Evolutionary conservation across 2,329 filamentous ascomycete species (phyloP), one percentile per base, ranked within the genome.

Genomic region (Cyanodermella asteris): DNA sequence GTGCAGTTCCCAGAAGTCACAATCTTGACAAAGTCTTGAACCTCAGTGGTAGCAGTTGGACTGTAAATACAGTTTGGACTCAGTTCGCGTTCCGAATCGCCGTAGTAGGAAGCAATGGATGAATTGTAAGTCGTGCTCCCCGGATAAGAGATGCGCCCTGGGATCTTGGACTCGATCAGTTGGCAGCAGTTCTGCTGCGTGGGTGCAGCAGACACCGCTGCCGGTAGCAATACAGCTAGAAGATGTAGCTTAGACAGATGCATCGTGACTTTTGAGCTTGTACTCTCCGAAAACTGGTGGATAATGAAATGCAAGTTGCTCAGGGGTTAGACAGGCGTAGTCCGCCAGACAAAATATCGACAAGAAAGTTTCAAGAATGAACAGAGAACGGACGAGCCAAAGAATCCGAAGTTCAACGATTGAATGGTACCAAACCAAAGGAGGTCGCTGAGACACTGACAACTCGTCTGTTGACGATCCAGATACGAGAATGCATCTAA

Each of bases 181-280:
- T 24, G 12, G 22, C 22, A 24, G 22, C n/a, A 13, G 10, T 23
- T 23, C 6, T 12, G n/a, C 22, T 23, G 11, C 18, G 8, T 8
- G 13, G n/a, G 6, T 14, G 11, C 22, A 16, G 22, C 22, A 13
- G 22, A 12, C 11, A 5, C 22, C 14, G 22, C 22, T n/a, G 19
- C 19, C 13, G 19, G 19, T 13, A 21, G 19, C 13, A 13, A n/a
- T 21, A 13, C 19, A 11, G 13, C 19, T 11, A 21, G 11, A 13
- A 21, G 5, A 21, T 21, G 19, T 13, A 21, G 19, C n/a, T 11
- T 21, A 21, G 19, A 21, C 19, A n/a, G 19, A 13, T 21, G 13
- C 19, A 21, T 21, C n/a, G 19, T 21, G 13, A 13, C 19, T 8
- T 21, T n/a, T 11, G 13, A 21, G 13, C 6, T 11, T 13, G n/a